These are phyloP conservation scores for Gracilaria vermiculophylla DNA, from an alignment of 23 red algal genomes.

Conservation along the genomic window DNA sequence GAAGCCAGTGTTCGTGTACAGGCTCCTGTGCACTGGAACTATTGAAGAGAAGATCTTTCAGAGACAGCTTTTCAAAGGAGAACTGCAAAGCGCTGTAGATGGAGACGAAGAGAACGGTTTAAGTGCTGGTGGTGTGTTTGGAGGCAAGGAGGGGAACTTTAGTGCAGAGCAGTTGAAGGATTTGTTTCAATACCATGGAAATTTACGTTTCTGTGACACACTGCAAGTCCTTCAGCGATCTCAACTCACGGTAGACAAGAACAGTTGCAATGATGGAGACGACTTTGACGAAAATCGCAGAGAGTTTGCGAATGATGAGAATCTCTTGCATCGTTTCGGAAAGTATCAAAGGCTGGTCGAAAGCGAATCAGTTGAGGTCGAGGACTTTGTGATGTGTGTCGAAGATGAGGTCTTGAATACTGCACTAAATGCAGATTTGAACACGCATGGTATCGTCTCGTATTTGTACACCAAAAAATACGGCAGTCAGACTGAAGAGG, in stretches of 20 bases:
- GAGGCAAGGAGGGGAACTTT: constrained; percentile 55
- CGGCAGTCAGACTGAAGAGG: neutral
- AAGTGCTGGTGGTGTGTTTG: neutral
- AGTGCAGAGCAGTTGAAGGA: constrained; percentile 65
- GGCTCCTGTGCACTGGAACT: constrained; percentile 78
- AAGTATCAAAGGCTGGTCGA: constrained; percentile 34
- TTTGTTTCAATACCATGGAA: constrained; percentile 55
- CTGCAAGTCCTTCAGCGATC: constrained; percentile 56
- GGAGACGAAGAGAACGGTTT: constrained; percentile 3
- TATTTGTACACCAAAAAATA: constrained; percentile 56
- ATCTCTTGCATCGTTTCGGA: constrained; percentile 11
- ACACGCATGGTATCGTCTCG: constrained; percentile 59
- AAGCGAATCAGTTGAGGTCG: constrained; percentile 19
- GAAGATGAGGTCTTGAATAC: constrained; percentile 46
- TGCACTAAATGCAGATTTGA: constrained; percentile 47
- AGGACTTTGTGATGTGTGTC: constrained; percentile 32
- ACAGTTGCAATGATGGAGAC: neutral
- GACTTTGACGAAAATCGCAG: neutral
- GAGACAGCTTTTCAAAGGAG: constrained; percentile 93
- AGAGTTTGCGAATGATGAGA: neutral
- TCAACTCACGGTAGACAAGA: neutral
- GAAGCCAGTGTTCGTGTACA: constrained; percentile 82
- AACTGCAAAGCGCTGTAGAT: constrained; percentile 63
- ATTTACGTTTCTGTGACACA: constrained; percentile 57
- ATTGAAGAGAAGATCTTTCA: constrained; percentile 99